Evolutionary conservation across 139 green algal genomes (phyloP).

Genomic region (Raphidocelis subcapitata): DNA sequence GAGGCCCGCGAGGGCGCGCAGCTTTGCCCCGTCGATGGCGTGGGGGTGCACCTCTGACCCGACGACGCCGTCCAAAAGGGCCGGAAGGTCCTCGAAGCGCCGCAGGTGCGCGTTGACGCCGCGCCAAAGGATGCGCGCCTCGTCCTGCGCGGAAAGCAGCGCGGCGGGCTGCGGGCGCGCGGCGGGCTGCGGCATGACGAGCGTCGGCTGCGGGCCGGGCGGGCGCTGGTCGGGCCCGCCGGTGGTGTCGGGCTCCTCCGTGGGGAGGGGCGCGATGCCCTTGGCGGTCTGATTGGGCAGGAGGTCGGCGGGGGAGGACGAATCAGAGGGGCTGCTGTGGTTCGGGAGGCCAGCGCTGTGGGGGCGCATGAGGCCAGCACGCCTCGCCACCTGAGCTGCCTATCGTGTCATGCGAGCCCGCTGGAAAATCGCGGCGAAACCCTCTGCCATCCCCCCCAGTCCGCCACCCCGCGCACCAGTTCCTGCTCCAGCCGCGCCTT

Average conservation of each 20-base stretch:
- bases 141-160: background rate
- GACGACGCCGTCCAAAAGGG: background rate
- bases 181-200: background rate
- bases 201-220: background rate
- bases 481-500: background rate
- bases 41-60: slow-evolving; percentile 16
- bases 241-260: background rate
- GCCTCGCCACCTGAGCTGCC: too few species aligned
- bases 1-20: background rate
- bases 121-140: slow-evolving; percentile 8
- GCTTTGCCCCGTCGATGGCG: slow-evolving; percentile 9
- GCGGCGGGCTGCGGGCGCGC: background rate
- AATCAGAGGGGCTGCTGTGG: too few species aligned
- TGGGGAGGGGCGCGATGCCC: background rate
- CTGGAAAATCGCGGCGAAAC: too few species aligned
- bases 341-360: too few species aligned
- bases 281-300: too few species aligned
- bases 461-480: too few species aligned
- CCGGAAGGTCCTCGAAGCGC: slow-evolving; percentile 1
- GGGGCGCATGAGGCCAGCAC: too few species aligned
- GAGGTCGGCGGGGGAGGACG: too few species aligned
- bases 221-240: background rate
- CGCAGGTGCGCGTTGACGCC: slow-evolving; percentile 5
- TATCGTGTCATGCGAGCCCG: too few species aligned
- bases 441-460: too few species aligned